phyloP scores from a whole-genome alignment of 108 stramenopile genomes.

The Stephanodiscus triporus region DNA sequence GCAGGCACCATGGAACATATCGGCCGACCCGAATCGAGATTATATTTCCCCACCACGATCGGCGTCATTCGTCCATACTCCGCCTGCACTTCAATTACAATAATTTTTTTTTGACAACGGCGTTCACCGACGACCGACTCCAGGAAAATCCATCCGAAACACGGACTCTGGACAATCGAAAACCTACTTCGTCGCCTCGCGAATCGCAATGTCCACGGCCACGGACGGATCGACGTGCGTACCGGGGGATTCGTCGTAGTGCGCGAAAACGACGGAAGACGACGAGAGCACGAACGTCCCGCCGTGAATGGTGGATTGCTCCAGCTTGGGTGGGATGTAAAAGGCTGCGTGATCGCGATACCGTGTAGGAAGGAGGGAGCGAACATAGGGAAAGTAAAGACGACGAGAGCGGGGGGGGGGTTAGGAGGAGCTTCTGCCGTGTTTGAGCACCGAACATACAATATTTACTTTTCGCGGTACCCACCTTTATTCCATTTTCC shows the following conservation, averaged over 20 bases:
- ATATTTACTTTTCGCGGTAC: neutral
- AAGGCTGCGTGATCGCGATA: slow-evolving; percentile 39
- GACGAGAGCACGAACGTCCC: slow-evolving; percentile 77
- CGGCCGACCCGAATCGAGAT: neutral
- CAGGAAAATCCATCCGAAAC: too few relatives aligned
- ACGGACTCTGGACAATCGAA: neutral
- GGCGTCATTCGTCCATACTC: slow-evolving; percentile 15
- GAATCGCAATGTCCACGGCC: slow-evolving; percentile 49
- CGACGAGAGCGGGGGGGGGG: neutral
- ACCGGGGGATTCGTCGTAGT: slow-evolving; percentile 79
- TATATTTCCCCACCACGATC: neutral
- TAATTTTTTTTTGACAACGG: neutral
- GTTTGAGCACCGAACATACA: too few relatives aligned
- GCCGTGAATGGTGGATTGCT: slow-evolving; percentile 73
- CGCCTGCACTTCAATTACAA: neutral
- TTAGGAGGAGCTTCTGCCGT: too few relatives aligned
- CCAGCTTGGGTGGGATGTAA: slow-evolving; percentile 72
- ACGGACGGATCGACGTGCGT: slow-evolving; percentile 59
- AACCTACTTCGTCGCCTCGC: neutral
- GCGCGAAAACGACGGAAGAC: slow-evolving; percentile 62
- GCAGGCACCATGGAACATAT: neutral
- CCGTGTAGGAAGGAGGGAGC: neutral
- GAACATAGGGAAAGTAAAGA: neutral
- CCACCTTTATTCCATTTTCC: slow-evolving; percentile 72
- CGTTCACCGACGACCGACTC: neutral